Evolutionary conservation across 202 grass and related monocot species (phyloP), one percentile per base, ranked within the genome.

Genomic region (Carex arenaria): DNA sequence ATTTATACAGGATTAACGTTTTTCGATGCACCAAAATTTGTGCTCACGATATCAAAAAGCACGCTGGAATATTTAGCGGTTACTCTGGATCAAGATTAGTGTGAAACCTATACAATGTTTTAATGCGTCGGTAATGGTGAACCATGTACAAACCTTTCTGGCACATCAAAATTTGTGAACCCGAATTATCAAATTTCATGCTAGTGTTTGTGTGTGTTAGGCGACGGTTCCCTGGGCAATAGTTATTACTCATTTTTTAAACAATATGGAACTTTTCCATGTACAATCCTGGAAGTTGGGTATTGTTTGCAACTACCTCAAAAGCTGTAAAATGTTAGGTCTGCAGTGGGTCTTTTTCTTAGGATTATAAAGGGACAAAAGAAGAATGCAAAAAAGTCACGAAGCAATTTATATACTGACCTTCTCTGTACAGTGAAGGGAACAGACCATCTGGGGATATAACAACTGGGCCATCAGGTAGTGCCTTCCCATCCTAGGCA

Each of bases 351-450:
- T 54, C 30, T 17, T 54, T 54, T 75, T 54, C 12, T 55, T 34
- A 73, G 42, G 42, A 20, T 74, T 30, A 32, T 18, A 19, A 70
- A 78, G 30, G 38, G 30, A 60, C 34, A 55, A 61, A 53, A 49
- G 45, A 69, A 42, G 32, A 79, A 59, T 74, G 28, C 38, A 84
- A 38, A 31, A 57, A 87, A 60, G 8, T 10, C 17, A 19, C 64
- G 18, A 36, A 61, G 54, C 15, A 67, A 17, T 26, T 47, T 23
- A 36, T 45, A 22, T 71, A 63, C 81, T 88, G 49, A 98, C 95
- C 95, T 98, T 98, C 95, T 92, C 95, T 91, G 83, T 92, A 98
- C 83, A 98, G 91, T 85, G 95, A 98, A 69, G 93, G 95, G 77
- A 98, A 98, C 30, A 98, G 89, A 26, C 95, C 95, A 84, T 98